Evolutionary conservation across 768 basidiomycete genomes (phyloP).

Genomic region (Russula brevipes): DNA sequence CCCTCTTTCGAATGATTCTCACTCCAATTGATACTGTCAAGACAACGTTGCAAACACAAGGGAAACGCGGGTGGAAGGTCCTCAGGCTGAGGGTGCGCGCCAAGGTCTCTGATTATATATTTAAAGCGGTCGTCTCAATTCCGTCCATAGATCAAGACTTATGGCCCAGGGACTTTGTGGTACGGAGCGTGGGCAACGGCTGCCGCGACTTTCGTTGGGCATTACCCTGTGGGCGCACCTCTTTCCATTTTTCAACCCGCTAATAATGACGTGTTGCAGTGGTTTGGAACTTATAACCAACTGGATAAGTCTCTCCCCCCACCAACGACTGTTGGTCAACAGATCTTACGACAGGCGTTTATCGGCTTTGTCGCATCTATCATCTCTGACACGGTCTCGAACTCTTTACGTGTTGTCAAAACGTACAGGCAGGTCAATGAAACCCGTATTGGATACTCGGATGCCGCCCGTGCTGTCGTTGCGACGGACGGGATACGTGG

Average conservation of each 20-base stretch:
- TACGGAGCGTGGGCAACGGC: slow-evolving; percentile 91
- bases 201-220: slow-evolving; percentile 88
- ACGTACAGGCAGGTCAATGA: slow-evolving; percentile 93
- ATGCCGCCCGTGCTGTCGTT: slow-evolving; percentile 74
- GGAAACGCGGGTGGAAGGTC: slow-evolving; percentile 60
- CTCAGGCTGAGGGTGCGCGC: slow-evolving; percentile 56
- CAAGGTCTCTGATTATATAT: neutral
- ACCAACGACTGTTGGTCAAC: slow-evolving; percentile 47
- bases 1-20: slow-evolving; percentile 82
- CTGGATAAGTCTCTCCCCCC: slow-evolving; percentile 59
- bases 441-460: slow-evolving; percentile 68
- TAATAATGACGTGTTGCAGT: slow-evolving; percentile 37
- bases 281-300: slow-evolving; percentile 85
- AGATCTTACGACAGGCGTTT: slow-evolving; percentile 74
- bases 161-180: slow-evolving; percentile 78
- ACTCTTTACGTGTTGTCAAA: slow-evolving; percentile 89
- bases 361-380: slow-evolving; percentile 89
- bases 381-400: slow-evolving; percentile 79
- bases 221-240: slow-evolving; percentile 66
- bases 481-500: slow-evolving; percentile 70
- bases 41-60: slow-evolving; percentile 93
- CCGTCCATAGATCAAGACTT: slow-evolving; percentile 51
- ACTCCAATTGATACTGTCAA: slow-evolving; percentile 93
- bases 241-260: neutral
- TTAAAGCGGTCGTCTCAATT: neutral